phyloP scores from a whole-genome alignment of 805 yeast genomes.

The Wickerhamomyces tratensis region DNA sequence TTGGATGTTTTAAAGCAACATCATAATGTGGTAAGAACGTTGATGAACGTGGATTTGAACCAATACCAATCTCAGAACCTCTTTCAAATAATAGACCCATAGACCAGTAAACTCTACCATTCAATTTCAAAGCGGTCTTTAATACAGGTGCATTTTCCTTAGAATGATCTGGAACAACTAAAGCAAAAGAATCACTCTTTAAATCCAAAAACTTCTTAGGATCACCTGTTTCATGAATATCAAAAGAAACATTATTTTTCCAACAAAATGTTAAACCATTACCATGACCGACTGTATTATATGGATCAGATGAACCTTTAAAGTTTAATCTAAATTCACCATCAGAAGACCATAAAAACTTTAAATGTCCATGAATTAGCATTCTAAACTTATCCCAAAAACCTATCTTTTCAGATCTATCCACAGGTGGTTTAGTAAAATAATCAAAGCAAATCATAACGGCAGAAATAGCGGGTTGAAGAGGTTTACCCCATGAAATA shows the following conservation, averaged over 20 bases:
- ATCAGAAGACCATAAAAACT: constrained; percentile 32
- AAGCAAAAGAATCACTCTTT: constrained; percentile 44
- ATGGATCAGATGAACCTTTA: constrained; percentile 52
- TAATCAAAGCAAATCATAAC: constrained; percentile 58
- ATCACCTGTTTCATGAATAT: constrained; percentile 39
- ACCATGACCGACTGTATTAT: constrained; percentile 42
- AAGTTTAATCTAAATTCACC: constrained; percentile 53
- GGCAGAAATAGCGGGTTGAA: constrained; percentile 50
- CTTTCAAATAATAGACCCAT: constrained; percentile 69
- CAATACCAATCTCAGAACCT: constrained; percentile 29
- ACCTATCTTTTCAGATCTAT: constrained; percentile 53
- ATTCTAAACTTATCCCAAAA: constrained; percentile 64
- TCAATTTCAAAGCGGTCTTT: constrained; percentile 50
- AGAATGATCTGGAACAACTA: constrained; percentile 24
- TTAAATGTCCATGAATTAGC: constrained; percentile 42
- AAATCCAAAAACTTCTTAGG: constrained; percentile 42
- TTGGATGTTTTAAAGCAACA: constrained; percentile 50
- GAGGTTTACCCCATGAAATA: constrained; percentile 55
- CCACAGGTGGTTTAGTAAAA: constrained; percentile 61
- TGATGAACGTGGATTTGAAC: constrained; percentile 32
- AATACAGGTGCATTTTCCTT: constrained; percentile 12
- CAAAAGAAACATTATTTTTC: constrained; percentile 42
- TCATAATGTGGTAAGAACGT: constrained; percentile 55
- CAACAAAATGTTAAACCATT: constrained; percentile 61
- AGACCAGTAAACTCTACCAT: constrained; percentile 68